A percentile compares a stretch with the other conserved stretches of the same genome.
These are phyloP conservation scores for Trypanosoma brucei DNA, from an alignment of 208 protist species.

Conservation along the genomic window DNA sequence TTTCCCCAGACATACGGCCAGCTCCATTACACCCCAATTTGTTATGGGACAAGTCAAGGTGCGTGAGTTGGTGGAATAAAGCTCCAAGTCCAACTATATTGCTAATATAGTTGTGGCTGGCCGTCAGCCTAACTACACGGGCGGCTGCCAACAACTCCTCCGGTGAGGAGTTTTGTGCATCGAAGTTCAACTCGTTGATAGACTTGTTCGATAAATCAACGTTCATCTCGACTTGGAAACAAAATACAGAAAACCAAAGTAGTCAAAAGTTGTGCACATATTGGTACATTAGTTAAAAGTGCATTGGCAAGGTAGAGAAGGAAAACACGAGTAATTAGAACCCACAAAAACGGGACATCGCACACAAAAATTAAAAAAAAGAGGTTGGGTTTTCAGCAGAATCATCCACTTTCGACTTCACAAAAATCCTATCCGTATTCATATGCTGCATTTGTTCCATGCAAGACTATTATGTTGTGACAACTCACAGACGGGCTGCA, in stretches of 20 bases:
- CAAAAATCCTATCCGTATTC: too few relatives aligned
- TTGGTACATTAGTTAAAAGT: conserved; percentile 13
- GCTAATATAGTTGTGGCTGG: conserved; percentile 53
- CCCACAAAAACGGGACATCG: too few relatives aligned
- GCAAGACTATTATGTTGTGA: too few relatives aligned
- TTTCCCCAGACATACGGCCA: conserved; percentile 2
- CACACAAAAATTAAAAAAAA: too few relatives aligned
- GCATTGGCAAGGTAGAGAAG: conserved; percentile 4
- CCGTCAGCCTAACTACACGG: conserved; percentile 32
- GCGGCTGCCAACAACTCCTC: conserved; percentile 58
- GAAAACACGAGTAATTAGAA: too few relatives aligned
- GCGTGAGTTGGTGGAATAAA: conserved; percentile 52
- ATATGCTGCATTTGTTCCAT: too few relatives aligned
- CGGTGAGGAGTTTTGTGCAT: conserved; percentile 19
- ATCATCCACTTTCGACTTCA: too few relatives aligned
- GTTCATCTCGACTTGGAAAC: conserved; percentile 38
- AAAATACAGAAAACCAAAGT: background rate
- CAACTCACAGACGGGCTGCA: too few relatives aligned
- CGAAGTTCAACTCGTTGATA: conserved; percentile 71
- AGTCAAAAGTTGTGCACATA: background rate
- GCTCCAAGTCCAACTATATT: conserved; percentile 43
- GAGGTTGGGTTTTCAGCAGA: too few relatives aligned
- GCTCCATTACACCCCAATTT: conserved; percentile 36
- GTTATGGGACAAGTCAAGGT: conserved; percentile 70
- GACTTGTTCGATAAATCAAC: conserved; percentile 61